These are phyloP conservation scores for Backusella luteola DNA, from an alignment of 192 early-diverging fungal species.

Conservation along the genomic window DNA sequence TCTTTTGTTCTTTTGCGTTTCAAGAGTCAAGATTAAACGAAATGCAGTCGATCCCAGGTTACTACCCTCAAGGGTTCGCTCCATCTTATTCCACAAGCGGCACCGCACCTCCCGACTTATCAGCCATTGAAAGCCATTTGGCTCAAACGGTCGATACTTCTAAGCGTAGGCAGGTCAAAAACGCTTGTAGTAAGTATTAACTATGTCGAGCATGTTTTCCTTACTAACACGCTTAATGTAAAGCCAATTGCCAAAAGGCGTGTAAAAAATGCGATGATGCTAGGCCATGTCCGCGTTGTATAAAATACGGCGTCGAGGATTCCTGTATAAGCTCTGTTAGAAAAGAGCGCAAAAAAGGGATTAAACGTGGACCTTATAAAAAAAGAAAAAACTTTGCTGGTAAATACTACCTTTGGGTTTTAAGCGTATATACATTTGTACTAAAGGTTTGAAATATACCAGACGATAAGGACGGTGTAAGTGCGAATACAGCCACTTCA, in stretches of 20 bases:
- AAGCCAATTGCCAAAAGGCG: conserved; percentile 80
- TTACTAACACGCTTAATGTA: background rate
- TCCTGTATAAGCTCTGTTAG: conserved; percentile 75
- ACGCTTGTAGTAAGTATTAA: conserved; percentile 24
- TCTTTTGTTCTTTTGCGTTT: background rate
- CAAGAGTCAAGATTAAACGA: background rate
- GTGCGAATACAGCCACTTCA: background rate
- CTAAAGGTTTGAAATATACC: background rate
- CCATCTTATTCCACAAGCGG: background rate
- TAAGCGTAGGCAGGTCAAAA: conserved; percentile 32
- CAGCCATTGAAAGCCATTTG: conserved; percentile 3
- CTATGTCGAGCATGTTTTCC: background rate
- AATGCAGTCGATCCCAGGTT: background rate
- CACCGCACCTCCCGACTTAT: background rate
- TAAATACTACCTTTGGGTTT: background rate
- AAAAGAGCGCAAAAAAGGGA: conserved; percentile 79
- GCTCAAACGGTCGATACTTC: background rate
- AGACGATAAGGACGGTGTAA: background rate
- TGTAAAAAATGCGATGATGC: conserved; percentile 92
- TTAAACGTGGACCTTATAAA: conserved; percentile 86
- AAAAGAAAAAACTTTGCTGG: conserved; percentile 36
- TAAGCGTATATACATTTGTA: background rate
- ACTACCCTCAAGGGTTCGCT: background rate
- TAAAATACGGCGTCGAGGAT: conserved; percentile 63
- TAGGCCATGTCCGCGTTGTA: conserved; percentile 81